Evolutionary conservation across 345 rosid species (phyloP).

Genomic region (Arabidopsis thaliana): TAIR10.1 NC_003075.7:14467001-14467500

Average conservation of each 20-base stretch:
- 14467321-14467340: constrained; percentile 92
- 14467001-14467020: background rate
- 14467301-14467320: constrained; percentile 52
- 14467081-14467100: background rate
- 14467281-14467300: constrained; percentile 20
- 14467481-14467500: constrained; percentile 76
- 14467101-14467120: background rate
- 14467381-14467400: constrained; percentile 55
- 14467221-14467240: constrained; percentile 13
- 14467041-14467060: background rate
- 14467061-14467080: constrained; percentile 2
- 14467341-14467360: constrained; percentile 95
- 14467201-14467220: constrained; percentile 84
- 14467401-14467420: constrained; percentile 53
- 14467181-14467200: constrained; percentile 80
- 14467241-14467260: constrained; percentile 5
- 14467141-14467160: constrained; percentile 83
- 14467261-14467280: background rate
- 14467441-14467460: background rate
- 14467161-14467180: constrained; percentile 92
- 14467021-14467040: background rate
- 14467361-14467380: constrained; percentile 98
- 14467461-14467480: constrained; percentile 22
- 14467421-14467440: background rate
- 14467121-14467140: constrained; percentile 58